Evolutionary conservation across 495 filamentous ascomycete species (phyloP).

Genomic region (Xanthoparmelia taractica): DNA sequence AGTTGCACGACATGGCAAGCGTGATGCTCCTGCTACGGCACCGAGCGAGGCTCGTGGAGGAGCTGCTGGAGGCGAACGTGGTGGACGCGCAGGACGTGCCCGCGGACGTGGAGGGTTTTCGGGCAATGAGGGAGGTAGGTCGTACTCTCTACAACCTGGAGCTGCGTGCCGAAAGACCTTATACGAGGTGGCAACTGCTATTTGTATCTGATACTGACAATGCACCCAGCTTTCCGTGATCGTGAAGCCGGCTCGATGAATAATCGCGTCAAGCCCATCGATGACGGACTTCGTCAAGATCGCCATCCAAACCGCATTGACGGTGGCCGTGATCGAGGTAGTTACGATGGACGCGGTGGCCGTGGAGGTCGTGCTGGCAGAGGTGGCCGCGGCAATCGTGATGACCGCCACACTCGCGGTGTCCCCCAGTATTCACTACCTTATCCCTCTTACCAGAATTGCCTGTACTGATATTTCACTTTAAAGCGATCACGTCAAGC

Average conservation of each 20-base stretch:
- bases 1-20: slow-evolving; percentile 70
- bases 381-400: slow-evolving; percentile 48
- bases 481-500: slow-evolving; percentile 79
- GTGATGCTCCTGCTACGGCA: slow-evolving; percentile 73
- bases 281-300: slow-evolving; percentile 53
- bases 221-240: slow-evolving; percentile 72
- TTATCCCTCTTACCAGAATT: neutral
- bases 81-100: slow-evolving; percentile 35
- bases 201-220: slow-evolving; percentile 9
- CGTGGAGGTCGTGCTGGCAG: slow-evolving; percentile 53
- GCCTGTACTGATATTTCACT: slow-evolving; percentile 3
- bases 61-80: slow-evolving; percentile 45
- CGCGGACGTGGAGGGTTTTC: slow-evolving; percentile 43
- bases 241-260: slow-evolving; percentile 69
- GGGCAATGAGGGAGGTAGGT: slow-evolving; percentile 76
- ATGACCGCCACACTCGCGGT: slow-evolving; percentile 76
- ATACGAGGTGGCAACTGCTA: neutral
- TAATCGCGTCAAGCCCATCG: slow-evolving; percentile 76
- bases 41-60: slow-evolving; percentile 38
- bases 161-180: slow-evolving; percentile 9
- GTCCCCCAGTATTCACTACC: slow-evolving; percentile 53
- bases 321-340: slow-evolving; percentile 40
- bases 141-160: slow-evolving; percentile 21
- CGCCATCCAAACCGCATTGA: slow-evolving; percentile 36
- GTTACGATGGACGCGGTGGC: slow-evolving; percentile 42